Evolutionary conservation across 495 filamentous ascomycete species (phyloP), one percentile per base, ranked within the genome.

Genomic region (Parathielavia appendiculata): DNA sequence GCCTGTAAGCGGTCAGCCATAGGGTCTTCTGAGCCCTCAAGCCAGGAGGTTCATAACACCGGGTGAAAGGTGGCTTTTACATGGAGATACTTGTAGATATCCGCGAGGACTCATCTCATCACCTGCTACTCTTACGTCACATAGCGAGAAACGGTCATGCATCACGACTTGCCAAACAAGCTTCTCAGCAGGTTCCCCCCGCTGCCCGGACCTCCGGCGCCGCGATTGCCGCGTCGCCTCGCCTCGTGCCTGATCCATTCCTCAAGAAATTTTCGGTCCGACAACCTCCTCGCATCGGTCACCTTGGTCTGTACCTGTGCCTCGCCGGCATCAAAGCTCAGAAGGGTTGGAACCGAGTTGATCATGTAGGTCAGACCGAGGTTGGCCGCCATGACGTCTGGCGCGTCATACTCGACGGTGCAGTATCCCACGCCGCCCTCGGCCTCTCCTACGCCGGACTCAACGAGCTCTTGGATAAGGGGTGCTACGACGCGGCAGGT

Each of bases 251-350:
- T 69, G 46, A 90, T 77, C 86, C 66, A 89, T 47, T 81, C 69
- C 56, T 74, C 76, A 57, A 89, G 64, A 55, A 80, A 83, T 47
- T 66, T 66, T 26, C 71, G 68, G 60, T 85, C 79, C 6, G 73
- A 77, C 67, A 90, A 67, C 50, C 77, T 64, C 54, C 76, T 73
- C n/a, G 72, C 74, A 59, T 80, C 76, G 13, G 72, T 72, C 22
- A 88, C 62, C 69, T 79, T 81, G 17, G 80, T 83, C 47, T 75
- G 69, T 0, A 74, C 50, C 65, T 83, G 77, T 6, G 83, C 75
- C 62, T 87, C 83, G 43, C 79, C 77, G n/a, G 79, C 75, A 47
- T 79, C 79, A 61, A 90, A 90, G 26, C 79, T 76, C 23, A 89
- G 72, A 40, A 91, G 63, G n/a, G 85, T 88, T 22, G 87, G 87